Percentiles rank a stretch among this genome's conserved stretches.
Conservation (phyloP, 2,329 filamentous ascomycete species). For the Ascochyta viciae-villosae region DNA sequence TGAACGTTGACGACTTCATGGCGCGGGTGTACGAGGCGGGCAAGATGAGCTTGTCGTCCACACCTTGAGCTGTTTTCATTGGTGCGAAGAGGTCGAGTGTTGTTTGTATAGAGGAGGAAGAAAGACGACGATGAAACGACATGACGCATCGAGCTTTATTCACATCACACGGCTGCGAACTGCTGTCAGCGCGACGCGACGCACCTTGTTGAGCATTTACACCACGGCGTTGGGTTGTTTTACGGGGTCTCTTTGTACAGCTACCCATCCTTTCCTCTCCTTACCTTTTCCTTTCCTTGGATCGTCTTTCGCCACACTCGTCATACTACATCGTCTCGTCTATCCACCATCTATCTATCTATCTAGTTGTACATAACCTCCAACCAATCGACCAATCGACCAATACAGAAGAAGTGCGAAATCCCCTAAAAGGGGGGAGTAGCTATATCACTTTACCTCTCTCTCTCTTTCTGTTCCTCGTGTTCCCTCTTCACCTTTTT, state of each 20-base stretch:
- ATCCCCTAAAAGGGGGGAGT: neutral
- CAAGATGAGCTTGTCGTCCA: constrained; percentile 23
- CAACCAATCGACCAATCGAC: too few relatives aligned
- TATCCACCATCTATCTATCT: neutral
- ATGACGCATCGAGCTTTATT: constrained; percentile 1
- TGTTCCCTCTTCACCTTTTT: too few relatives aligned
- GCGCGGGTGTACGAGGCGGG: constrained; percentile 44
- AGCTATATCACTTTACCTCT: neutral
- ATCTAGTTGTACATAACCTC: constrained; percentile 6
- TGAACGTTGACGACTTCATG: constrained; percentile 43
- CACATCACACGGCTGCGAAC: neutral
- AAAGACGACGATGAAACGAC: too few relatives aligned
- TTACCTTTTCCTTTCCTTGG: too few relatives aligned
- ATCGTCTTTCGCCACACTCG: neutral
- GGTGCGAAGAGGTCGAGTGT: neutral
- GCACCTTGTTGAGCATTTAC: constrained; percentile 4
- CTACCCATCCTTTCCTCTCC: neutral
- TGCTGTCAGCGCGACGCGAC: neutral
- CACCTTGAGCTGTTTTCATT: neutral
- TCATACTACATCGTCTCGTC: neutral
- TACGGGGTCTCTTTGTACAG: neutral
- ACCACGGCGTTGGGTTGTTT: neutral
- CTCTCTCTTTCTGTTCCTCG: too few relatives aligned
- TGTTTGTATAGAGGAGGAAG: constrained; percentile 8
- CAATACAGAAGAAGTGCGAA: neutral